Percentiles rank a stretch among this genome's conserved stretches.
These are phyloP conservation scores for Rhytidhysteron rufulum DNA, from an alignment of 2,329 filamentous ascomycete species.

Conservation along the genomic window DNA sequence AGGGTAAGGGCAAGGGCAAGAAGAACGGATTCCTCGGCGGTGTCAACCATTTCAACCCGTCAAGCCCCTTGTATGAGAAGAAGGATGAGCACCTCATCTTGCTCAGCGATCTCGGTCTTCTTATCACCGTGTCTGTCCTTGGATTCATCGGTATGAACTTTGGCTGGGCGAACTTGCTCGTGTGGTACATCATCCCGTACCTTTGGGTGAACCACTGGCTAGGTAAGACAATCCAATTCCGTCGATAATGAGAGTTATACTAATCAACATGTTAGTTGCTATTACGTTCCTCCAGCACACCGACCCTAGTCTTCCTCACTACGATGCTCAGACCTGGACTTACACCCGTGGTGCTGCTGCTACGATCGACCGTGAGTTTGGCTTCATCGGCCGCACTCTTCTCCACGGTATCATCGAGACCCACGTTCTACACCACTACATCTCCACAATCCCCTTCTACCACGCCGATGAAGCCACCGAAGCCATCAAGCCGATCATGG, in stretches of 20 bases:
- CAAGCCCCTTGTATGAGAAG: constrained; percentile 84
- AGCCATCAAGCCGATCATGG: constrained; percentile 93
- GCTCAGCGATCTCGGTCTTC: constrained; percentile 75
- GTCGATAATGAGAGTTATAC: constrained; percentile 6
- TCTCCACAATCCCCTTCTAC: constrained; percentile 95
- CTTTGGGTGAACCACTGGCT: constrained; percentile 99
- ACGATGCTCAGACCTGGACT: constrained; percentile 81
- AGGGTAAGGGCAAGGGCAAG: constrained; percentile 93
- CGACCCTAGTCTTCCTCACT: constrained; percentile 90
- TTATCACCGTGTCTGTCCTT: constrained; percentile 59
- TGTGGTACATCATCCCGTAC: constrained; percentile 96
- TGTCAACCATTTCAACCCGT: constrained; percentile 93
- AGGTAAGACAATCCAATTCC: constrained; percentile 57
- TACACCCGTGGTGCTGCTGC: constrained; percentile 90
- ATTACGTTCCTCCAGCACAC: constrained; percentile 98
- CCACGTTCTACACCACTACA: constrained; percentile 96
- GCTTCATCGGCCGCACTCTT: constrained; percentile 86
- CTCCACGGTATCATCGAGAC: constrained; percentile 97
- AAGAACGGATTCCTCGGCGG: constrained; percentile 72
- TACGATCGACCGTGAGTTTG: constrained; percentile 95
- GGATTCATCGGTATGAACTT: constrained; percentile 70
- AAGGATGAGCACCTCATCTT: constrained; percentile 85
- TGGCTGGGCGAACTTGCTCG: constrained; percentile 79
- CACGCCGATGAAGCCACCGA: constrained; percentile 91
- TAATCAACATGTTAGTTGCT: constrained; percentile 60